Conservation (phyloP, 495 filamentous ascomycete species). For the Trypethelium eluteriae region DNA sequence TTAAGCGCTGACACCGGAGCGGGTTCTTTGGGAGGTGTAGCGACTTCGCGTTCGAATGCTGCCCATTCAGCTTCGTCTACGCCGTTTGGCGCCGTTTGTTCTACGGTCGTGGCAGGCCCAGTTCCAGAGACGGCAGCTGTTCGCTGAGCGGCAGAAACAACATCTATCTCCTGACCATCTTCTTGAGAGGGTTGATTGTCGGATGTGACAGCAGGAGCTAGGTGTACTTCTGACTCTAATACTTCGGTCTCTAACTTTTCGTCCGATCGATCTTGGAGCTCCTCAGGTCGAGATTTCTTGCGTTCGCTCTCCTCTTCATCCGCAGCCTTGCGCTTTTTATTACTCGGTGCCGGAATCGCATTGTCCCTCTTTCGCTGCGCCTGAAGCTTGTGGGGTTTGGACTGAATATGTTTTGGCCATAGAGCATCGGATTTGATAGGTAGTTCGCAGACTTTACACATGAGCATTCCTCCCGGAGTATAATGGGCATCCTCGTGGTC, state of each 20-base stretch:
- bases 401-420: constrained; percentile 52
- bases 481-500: constrained; percentile 58
- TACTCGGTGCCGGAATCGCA: constrained; percentile 34
- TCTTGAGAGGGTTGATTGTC: constrained; percentile 1
- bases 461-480: constrained; percentile 51
- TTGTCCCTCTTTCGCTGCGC: constrained; percentile 15
- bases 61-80: constrained; percentile 85
- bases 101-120: constrained; percentile 18
- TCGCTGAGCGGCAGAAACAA: not conserved
- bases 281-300: constrained; percentile 13
- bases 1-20: constrained; percentile 31
- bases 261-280: constrained; percentile 3
- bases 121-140: constrained; percentile 1
- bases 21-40: constrained; percentile 42
- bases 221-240: constrained; percentile 20
- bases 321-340: constrained; percentile 53
- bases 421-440: constrained; percentile 53
- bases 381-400: constrained; percentile 38
- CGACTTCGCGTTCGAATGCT: constrained; percentile 81
- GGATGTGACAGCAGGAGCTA: constrained; percentile 1
- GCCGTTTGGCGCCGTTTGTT: constrained; percentile 15
- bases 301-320: constrained; percentile 37
- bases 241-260: constrained; percentile 9
- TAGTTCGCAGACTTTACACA: constrained; percentile 53
- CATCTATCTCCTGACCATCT: not conserved